Evolutionary conservation across 495 filamentous ascomycete genomes (phyloP), one percentile per base, ranked within the genome.

Genomic region (Margaritispora aquatica): DNA sequence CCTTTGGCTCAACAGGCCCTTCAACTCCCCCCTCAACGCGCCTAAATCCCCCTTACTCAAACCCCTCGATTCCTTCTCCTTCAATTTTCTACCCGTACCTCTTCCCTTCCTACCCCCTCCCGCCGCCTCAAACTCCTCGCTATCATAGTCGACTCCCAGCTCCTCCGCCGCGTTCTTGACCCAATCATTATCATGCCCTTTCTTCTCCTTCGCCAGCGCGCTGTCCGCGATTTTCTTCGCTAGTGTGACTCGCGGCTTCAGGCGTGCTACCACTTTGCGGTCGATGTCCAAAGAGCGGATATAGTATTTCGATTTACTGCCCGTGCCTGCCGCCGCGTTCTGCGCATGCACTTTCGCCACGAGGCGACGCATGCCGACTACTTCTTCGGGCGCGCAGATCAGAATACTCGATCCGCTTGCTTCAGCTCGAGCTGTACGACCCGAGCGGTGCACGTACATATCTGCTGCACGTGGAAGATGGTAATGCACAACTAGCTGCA

Each of bases 371-470:
- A 92, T 90, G 1, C 89, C 89, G 5, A 84, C 78, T 19, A 92
- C 90, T 73, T 98, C 94, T 58, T 97, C 92, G 0, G 94, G 94
- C 0, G 90, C 83, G 69, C 93, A 97, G 36, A 98, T 82, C 8
- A 98, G 72, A 55, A 98, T 81, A 70, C 88, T 92, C 22, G 88
- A 81, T 55, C 94, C 94, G 0, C 79, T 78, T 15, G 80, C 81
- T 23, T 84, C 80, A 7, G 89, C 93, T 66, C 94, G 89, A 2
- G 95, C 94, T 1, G 94, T 97, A 66, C 94, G 89, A 23, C 94
- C 94, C 2, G 95, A 97, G 57, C 94, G 86, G 68, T 98, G 94
- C 23, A 98, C 91, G 67, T 98, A 98, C 59, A 84, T 85, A 71
- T 97, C 94, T 23, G 94, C 94, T 15, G 90, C 76, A 53, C 92